A percentile compares a stretch with the other conserved stretches of the same genome.
Conservation (phyloP, 75 land plant genomes). For the Picea glauca region DNA sequence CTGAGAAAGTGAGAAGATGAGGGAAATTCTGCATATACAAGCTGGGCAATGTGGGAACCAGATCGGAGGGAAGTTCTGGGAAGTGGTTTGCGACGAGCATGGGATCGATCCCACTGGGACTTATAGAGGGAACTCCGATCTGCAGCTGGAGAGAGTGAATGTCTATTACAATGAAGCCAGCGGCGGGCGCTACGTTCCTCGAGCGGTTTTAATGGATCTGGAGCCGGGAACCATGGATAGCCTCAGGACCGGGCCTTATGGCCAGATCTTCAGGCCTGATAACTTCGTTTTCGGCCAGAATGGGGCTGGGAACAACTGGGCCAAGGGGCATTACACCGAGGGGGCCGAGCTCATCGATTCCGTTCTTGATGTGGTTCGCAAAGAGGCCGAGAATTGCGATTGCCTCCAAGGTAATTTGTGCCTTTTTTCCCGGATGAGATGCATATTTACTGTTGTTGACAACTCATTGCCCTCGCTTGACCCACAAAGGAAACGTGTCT, state of each 20-base stretch:
- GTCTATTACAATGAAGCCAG: conserved; percentile 32
- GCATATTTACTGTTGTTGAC: no score
- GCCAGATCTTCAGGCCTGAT: conserved; percentile 43
- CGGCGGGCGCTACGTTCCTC: conserved; percentile 27
- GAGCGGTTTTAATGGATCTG: conserved; percentile 23
- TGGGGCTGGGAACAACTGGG: conserved; percentile 52
- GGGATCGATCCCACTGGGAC: conserved; percentile 15
- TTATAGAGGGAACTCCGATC: conserved; percentile 4
- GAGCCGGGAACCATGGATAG: conserved; percentile 47
- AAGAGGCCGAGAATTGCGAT: conserved; percentile 44
- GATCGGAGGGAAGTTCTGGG: conserved; percentile 30
- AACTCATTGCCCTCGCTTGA: background rate
- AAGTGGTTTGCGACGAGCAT: conserved; percentile 19
- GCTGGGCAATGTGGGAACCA: conserved; percentile 35
- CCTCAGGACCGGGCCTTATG: conserved; percentile 25
- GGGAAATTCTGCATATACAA: no score
- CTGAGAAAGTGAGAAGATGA: no score
- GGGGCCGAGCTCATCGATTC: conserved; percentile 61
- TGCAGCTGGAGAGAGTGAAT: conserved; percentile 27
- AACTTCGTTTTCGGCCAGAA: conserved; percentile 51
- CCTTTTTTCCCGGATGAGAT: no score
- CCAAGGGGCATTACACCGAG: conserved; percentile 53
- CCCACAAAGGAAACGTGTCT: background rate
- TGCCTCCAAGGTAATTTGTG: conserved; percentile 42
- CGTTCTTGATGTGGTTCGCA: conserved; percentile 50